Conservation (phyloP, 2,329 filamentous ascomycete species). For the Colletotrichum sp. region DNA sequence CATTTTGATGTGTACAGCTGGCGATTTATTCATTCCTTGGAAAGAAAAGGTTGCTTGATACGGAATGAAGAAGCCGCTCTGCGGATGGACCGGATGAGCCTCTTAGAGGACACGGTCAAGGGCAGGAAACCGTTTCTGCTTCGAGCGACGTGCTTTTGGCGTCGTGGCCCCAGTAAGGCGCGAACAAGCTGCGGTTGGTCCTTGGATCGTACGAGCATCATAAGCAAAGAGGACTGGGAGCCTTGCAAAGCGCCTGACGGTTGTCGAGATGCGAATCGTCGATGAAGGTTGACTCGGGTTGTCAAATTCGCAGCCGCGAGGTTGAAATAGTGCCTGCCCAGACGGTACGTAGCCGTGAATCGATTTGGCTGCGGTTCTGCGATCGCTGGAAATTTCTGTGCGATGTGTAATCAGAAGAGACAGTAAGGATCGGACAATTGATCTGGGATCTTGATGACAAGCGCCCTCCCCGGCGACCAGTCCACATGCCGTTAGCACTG, state of each 20-base stretch:
- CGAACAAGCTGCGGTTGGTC: not conserved
- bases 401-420: not conserved
- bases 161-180: not conserved
- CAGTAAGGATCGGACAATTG: not conserved
- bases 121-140: not conserved
- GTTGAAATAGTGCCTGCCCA: not conserved
- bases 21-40: not conserved
- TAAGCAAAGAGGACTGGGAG: not conserved
- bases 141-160: not conserved
- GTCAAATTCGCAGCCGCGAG: not conserved
- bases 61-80: not conserved
- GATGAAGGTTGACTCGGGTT: not conserved
- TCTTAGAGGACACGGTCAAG: not conserved
- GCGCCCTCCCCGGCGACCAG: not conserved
- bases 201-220: not conserved
- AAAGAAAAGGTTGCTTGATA: not conserved
- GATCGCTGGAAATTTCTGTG: not conserved
- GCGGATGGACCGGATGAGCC: not conserved
- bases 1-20: not conserved
- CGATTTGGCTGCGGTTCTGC: not conserved
- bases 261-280: not conserved
- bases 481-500: not conserved
- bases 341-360: not conserved
- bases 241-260: not conserved
- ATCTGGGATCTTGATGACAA: not conserved